Evolutionary conservation across 73 alveolate species (phyloP).

Genomic region (Paramecium tetraurelia): DNA sequence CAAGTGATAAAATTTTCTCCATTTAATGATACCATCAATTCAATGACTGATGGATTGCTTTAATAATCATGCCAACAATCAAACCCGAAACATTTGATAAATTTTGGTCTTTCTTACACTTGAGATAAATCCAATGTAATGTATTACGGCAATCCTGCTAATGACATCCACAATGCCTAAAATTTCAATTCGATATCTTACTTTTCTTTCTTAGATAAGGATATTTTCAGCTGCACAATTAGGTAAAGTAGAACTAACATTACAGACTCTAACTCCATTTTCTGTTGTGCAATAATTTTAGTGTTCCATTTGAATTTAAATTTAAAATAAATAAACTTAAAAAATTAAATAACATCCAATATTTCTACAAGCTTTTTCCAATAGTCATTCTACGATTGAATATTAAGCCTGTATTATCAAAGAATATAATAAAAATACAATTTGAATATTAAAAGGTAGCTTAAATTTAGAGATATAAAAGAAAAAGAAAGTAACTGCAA

Average conservation of each 20-base stretch:
- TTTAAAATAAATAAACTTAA: slow-evolving; percentile 1
- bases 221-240: slow-evolving; percentile 49
- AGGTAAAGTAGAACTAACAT: background rate
- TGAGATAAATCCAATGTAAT: slow-evolving; percentile 59
- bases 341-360: background rate
- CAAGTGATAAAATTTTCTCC: slow-evolving; percentile 59
- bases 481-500: too few relatives aligned
- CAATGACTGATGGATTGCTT: slow-evolving; percentile 67
- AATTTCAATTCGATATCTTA: background rate
- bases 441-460: too few relatives aligned
- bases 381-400: background rate
- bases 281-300: slow-evolving; percentile 50
- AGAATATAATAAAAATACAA: too few relatives aligned
- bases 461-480: too few relatives aligned
- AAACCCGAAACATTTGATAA: slow-evolving; percentile 65
- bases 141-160: slow-evolving; percentile 64
- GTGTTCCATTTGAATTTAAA: slow-evolving; percentile 26
- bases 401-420: too few relatives aligned
- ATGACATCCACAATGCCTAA: slow-evolving; percentile 64
- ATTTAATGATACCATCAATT: slow-evolving; percentile 56
- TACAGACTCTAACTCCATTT: slow-evolving; percentile 57
- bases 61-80: slow-evolving; percentile 72
- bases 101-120: slow-evolving; percentile 56
- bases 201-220: background rate
- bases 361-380: background rate